Percentiles rank a stretch among this genome's conserved stretches.
These are phyloP conservation scores for Flammula alnicola DNA, from an alignment of 1,284 basidiomycete genomes.

Conservation along the genomic window DNA sequence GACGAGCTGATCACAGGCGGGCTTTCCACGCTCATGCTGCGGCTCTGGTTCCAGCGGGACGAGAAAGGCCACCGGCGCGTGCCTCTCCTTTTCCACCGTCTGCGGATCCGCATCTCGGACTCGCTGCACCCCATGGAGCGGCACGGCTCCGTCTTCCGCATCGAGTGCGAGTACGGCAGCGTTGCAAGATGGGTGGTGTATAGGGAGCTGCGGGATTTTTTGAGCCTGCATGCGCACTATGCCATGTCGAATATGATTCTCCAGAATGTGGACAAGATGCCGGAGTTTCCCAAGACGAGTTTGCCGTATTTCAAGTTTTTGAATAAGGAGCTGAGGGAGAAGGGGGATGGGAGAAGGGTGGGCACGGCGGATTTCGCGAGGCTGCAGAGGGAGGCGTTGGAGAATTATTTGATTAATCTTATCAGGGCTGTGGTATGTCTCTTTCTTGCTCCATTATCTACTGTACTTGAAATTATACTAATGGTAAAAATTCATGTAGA, in stretches of 20 bases:
- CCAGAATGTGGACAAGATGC: slow-evolving; percentile 76
- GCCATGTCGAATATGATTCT: slow-evolving; percentile 83
- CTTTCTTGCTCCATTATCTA: background rate
- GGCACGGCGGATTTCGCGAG: slow-evolving; percentile 78
- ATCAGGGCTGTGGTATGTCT: slow-evolving; percentile 84
- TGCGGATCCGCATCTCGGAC: slow-evolving; percentile 86
- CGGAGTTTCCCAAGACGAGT: slow-evolving; percentile 92
- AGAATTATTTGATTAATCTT: slow-evolving; percentile 89
- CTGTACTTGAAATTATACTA: slow-evolving; percentile 14
- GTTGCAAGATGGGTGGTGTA: slow-evolving; percentile 96
- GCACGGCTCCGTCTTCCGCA: slow-evolving; percentile 85
- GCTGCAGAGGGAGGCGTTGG: slow-evolving; percentile 80
- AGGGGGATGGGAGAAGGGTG: slow-evolving; percentile 36
- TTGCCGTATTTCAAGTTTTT: slow-evolving; percentile 88
- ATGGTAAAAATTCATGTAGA: slow-evolving; percentile 51
- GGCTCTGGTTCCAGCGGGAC: slow-evolving; percentile 91
- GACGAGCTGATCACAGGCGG: slow-evolving; percentile 87
- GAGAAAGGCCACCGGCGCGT: slow-evolving; percentile 86
- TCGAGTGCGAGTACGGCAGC: slow-evolving; percentile 98
- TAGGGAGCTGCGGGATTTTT: slow-evolving; percentile 91
- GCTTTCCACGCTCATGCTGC: slow-evolving; percentile 82
- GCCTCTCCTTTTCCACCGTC: slow-evolving; percentile 86
- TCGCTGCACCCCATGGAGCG: slow-evolving; percentile 82
- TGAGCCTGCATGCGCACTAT: slow-evolving; percentile 92
- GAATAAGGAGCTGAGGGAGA: slow-evolving; percentile 58